These are phyloP conservation scores for Cordyceps militaris DNA, from an alignment of 2,329 filamentous ascomycete genomes.

Conservation along the genomic window DNA sequence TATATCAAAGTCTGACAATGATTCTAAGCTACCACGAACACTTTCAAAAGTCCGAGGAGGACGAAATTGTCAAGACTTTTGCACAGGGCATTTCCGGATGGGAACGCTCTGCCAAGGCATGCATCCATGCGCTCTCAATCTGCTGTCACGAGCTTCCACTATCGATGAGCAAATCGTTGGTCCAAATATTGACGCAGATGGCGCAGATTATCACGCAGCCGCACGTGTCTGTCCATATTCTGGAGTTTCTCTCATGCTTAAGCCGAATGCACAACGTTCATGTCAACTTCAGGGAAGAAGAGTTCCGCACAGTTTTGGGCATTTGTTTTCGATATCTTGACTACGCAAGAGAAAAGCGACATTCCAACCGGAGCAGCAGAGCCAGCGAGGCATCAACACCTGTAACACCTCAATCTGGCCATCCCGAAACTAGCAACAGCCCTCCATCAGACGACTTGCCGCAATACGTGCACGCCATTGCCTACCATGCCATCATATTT, in stretches of 20 bases:
- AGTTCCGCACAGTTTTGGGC: conserved; percentile 89
- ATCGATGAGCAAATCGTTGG: conserved; percentile 77
- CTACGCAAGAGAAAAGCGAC: conserved; percentile 66
- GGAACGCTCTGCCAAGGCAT: conserved; percentile 83
- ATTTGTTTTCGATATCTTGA: conserved; percentile 93
- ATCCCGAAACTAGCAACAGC: conserved; percentile 19
- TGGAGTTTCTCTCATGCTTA: conserved; percentile 89
- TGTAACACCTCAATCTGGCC: conserved; percentile 16
- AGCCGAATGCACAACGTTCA: conserved; percentile 79
- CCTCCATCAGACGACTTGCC: conserved; percentile 64
- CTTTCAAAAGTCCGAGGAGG: conserved; percentile 77
- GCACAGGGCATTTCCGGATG: conserved; percentile 75
- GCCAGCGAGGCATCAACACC: conserved; percentile 35
- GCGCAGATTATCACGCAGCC: conserved; percentile 92
- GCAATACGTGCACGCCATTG: conserved; percentile 87
- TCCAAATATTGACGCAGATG: conserved; percentile 86
- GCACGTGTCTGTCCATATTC: conserved; percentile 84
- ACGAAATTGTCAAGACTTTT: conserved; percentile 82
- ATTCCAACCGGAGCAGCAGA: conserved; percentile 39
- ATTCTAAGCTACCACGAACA: conserved; percentile 84
- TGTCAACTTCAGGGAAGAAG: conserved; percentile 82
- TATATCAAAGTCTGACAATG: conserved; percentile 81
- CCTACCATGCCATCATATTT: conserved; percentile 91
- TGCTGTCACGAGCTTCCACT: conserved; percentile 91
- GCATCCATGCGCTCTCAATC: conserved; percentile 89